Percentiles rank a stretch among this genome's conserved stretches.
Conservation (phyloP, 2,329 filamentous ascomycete genomes). For the Botrytis pseudocinerea region DNA sequence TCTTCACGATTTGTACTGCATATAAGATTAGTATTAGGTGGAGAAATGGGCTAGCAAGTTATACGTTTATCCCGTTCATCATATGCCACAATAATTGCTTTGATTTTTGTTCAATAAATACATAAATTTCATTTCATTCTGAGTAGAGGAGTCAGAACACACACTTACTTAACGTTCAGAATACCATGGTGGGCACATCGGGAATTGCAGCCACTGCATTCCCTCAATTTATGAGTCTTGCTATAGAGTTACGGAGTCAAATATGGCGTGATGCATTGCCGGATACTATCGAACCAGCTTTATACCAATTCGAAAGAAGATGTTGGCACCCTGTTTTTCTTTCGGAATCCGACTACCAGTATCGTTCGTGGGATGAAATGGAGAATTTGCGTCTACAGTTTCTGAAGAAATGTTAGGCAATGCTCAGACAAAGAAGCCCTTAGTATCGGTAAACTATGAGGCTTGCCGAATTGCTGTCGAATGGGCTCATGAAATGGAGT, state of each 20-base stretch:
- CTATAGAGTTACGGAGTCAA: not conserved
- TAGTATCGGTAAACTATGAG: not conserved
- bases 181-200: not conserved
- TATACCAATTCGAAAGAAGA: not conserved
- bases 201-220: not conserved
- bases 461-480: not conserved
- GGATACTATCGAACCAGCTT: not conserved
- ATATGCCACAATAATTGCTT: not conserved
- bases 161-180: not conserved
- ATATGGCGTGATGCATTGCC: not conserved
- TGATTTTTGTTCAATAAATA: not conserved
- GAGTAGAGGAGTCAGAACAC: not conserved
- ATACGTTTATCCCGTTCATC: not conserved
- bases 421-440: not conserved
- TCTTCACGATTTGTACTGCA: not conserved
- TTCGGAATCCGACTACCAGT: not conserved
- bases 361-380: not conserved
- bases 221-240: not conserved
- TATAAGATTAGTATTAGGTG: not conserved
- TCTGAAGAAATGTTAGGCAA: not conserved
- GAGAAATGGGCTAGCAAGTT: fast-evolving
- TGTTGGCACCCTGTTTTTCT: not conserved
- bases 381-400: not conserved
- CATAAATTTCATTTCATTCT: not conserved
- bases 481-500: not conserved